A percentile compares a stretch with the other conserved stretches of the same genome.
These are phyloP conservation scores for Penicillium digitatum DNA, from an alignment of 2,329 filamentous ascomycete genomes.

Conservation along the genomic window DNA sequence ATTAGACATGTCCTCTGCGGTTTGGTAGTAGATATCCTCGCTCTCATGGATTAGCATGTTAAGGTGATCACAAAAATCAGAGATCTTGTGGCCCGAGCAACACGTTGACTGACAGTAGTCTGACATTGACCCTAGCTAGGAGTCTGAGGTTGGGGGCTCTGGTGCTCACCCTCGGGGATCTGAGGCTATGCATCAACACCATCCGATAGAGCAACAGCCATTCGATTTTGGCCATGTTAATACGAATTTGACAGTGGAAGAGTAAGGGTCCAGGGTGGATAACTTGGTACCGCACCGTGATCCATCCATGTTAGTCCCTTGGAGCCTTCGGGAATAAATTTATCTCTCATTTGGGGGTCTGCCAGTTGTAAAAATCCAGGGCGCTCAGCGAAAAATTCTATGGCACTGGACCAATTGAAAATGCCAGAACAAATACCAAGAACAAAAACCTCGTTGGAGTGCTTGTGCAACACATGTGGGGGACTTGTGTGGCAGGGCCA, in stretches of 20 bases:
- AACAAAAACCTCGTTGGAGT: slow-evolving; percentile 45
- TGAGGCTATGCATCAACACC: slow-evolving; percentile 48
- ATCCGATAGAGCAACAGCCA: slow-evolving; percentile 49
- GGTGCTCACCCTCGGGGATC: slow-evolving; percentile 25
- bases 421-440: slow-evolving; percentile 39
- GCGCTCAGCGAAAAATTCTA: slow-evolving; percentile 37
- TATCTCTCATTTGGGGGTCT: slow-evolving; percentile 43
- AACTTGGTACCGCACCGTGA: slow-evolving; percentile 46
- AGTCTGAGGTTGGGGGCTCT: background rate
- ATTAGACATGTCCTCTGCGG: background rate
- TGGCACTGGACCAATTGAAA: slow-evolving; percentile 43
- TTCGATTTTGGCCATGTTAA: slow-evolving; percentile 48
- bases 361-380: slow-evolving; percentile 47
- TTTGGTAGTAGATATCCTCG: background rate
- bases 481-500: slow-evolving; percentile 27
- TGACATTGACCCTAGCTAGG: background rate
- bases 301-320: slow-evolving; percentile 40
- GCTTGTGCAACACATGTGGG: slow-evolving; percentile 51
- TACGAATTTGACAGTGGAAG: slow-evolving; percentile 51
- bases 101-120: background rate
- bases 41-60: background rate
- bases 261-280: slow-evolving; percentile 48
- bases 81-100: background rate
- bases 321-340: slow-evolving; percentile 33
- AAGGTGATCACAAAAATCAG: background rate